A percentile compares a stretch with the other conserved stretches of the same genome.
Evolutionary conservation across 371 early-diverging fungal genomes (phyloP).

Genomic region (Pancytospora philotis): DNA sequence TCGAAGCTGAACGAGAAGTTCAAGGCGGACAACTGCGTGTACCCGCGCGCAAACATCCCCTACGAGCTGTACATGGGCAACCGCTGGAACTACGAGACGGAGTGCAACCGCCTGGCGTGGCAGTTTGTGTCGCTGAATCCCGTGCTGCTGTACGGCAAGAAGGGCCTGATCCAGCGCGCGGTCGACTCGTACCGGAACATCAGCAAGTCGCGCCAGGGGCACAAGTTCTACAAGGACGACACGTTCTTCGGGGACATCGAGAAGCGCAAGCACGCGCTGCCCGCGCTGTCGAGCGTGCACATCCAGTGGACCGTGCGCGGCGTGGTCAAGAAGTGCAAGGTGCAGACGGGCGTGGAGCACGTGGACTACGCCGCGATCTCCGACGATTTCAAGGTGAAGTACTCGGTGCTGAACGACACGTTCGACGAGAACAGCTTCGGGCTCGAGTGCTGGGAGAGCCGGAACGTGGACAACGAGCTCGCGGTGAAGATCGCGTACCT

Average conservation of each 20-base stretch:
- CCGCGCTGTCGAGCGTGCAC: slow-evolving; percentile 60
- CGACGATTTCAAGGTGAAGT: slow-evolving; percentile 61
- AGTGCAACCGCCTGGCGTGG: slow-evolving; percentile 76
- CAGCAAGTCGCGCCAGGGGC: slow-evolving; percentile 67
- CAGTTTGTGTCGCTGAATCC: slow-evolving; percentile 72
- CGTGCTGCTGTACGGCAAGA: slow-evolving; percentile 68
- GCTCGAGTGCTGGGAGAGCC: slow-evolving; percentile 62
- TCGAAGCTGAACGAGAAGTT: slow-evolving; percentile 65
- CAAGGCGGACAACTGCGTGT: slow-evolving; percentile 70
- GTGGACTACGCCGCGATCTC: slow-evolving; percentile 60
- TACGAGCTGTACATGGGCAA: slow-evolving; percentile 68
- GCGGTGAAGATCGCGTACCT: slow-evolving; percentile 66
- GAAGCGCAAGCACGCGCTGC: slow-evolving; percentile 58
- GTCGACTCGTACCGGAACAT: slow-evolving; percentile 81
- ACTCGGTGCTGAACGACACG: slow-evolving; percentile 64
- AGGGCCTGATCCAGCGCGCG: slow-evolving; percentile 80
- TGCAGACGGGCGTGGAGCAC: slow-evolving; percentile 62
- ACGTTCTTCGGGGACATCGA: slow-evolving; percentile 65
- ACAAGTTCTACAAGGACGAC: slow-evolving; percentile 70
- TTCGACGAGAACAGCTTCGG: slow-evolving; percentile 61
- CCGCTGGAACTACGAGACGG: slow-evolving; percentile 78
- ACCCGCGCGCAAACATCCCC: slow-evolving; percentile 69
- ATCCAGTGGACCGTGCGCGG: slow-evolving; percentile 61
- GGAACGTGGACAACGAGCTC: slow-evolving; percentile 64
- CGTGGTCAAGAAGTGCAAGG: slow-evolving; percentile 61